Evolutionary conservation across 805 yeast genomes (phyloP).

Genomic region (Deakozyma indianensis): DNA sequence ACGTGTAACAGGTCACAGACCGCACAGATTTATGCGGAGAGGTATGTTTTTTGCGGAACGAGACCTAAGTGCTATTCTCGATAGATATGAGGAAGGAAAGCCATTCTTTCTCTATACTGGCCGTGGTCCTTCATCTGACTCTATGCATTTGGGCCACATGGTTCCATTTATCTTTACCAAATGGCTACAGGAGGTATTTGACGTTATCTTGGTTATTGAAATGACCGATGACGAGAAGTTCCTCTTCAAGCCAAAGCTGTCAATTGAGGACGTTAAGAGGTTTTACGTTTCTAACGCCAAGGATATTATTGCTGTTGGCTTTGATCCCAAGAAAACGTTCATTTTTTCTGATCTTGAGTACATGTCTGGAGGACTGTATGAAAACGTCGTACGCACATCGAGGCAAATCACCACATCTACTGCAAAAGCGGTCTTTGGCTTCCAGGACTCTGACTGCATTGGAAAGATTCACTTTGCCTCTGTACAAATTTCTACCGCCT

Average conservation of each 20-base stretch:
- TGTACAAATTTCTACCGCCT: conserved; percentile 89
- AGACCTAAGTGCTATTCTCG: conserved; percentile 48
- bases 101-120: conserved; percentile 95
- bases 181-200: conserved; percentile 97
- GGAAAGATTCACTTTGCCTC: conserved; percentile 94
- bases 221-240: conserved; percentile 95
- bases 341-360: conserved; percentile 85
- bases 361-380: conserved; percentile 90
- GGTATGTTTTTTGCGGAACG: conserved; percentile 91
- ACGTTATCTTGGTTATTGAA: conserved; percentile 87
- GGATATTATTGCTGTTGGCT: conserved; percentile 89
- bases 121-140: conserved; percentile 88
- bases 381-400: conserved; percentile 81
- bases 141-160: conserved; percentile 96
- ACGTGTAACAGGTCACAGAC: conserved; percentile 73
- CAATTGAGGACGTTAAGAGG: conserved; percentile 73
- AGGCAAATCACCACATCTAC: conserved; percentile 95
- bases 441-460: conserved; percentile 85
- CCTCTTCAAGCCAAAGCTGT: conserved; percentile 78
- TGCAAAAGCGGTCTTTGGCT: conserved; percentile 93
- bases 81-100: conserved; percentile 84
- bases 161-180: conserved; percentile 90
- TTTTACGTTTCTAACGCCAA: conserved; percentile 75
- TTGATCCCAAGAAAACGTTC: conserved; percentile 87
- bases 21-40: conserved; percentile 80